phyloP scores from a whole-genome alignment of 192 early-diverging fungal genomes.

The Diversispora epigaea region DNA sequence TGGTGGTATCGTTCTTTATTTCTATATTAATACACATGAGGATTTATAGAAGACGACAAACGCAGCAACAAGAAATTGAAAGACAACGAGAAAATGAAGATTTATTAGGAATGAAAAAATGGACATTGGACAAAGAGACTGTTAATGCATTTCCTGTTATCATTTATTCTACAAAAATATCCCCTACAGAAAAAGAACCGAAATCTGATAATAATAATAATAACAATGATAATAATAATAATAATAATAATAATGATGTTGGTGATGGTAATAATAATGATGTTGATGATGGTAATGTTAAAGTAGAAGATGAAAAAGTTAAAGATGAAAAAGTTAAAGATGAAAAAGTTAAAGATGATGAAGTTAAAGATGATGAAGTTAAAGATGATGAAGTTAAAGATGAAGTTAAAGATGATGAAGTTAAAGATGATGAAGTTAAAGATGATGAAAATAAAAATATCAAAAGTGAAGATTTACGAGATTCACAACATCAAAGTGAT shows the following conservation, averaged over 20 bases:
- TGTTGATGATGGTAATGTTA: neutral
- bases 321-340: too few relatives aligned
- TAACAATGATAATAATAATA: too few relatives aligned
- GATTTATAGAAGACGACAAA: conserved; percentile 2
- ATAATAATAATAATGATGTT: neutral
- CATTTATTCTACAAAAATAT: neutral
- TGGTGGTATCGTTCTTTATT: conserved; percentile 10
- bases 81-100: conserved; percentile 3
- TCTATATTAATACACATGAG: conserved; percentile 20
- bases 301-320: too few relatives aligned
- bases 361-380: too few relatives aligned
- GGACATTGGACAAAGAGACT: conserved; percentile 11
- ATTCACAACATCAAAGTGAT: too few relatives aligned
- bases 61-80: conserved; percentile 9
- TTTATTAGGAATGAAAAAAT: conserved; percentile 15
- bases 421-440: neutral
- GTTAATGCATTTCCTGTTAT: neutral
- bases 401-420: neutral
- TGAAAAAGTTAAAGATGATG: neutral
- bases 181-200: too few relatives aligned
- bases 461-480: too few relatives aligned
- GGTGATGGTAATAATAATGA: too few relatives aligned
- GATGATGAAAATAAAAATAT: too few relatives aligned
- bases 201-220: neutral
- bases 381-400: neutral